Percentiles rank a stretch among this genome's conserved stretches.
Conservation (phyloP, 164 flowering plant genomes). For the Piper betle region DNA sequence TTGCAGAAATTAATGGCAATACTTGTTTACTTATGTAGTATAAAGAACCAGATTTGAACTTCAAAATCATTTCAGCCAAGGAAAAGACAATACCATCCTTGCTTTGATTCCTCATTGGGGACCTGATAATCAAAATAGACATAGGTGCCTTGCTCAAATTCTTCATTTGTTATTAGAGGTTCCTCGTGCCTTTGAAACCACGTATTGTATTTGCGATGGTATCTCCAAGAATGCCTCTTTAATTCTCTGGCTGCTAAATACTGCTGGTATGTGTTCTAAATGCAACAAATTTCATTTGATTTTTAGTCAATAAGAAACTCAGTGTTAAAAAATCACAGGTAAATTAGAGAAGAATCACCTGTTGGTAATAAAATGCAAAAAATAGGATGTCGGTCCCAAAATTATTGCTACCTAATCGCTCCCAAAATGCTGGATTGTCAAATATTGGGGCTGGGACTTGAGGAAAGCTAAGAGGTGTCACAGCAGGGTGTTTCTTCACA, state of each 20-base stretch:
- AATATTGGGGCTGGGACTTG: slow-evolving; percentile 87
- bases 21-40: too few relatives aligned
- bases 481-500: slow-evolving; percentile 68
- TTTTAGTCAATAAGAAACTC: neutral
- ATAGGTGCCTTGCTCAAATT: slow-evolving; percentile 88
- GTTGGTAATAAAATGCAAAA: slow-evolving; percentile 93
- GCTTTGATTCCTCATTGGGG: slow-evolving; percentile 56
- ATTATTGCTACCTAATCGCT: slow-evolving; percentile 47
- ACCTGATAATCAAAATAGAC: slow-evolving; percentile 90
- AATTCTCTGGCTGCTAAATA: slow-evolving; percentile 92
- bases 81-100: slow-evolving; percentile 56
- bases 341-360: slow-evolving; percentile 25
- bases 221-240: slow-evolving; percentile 98
- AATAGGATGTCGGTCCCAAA: slow-evolving; percentile 71
- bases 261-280: slow-evolving; percentile 94
- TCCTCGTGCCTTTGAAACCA: slow-evolving; percentile 99
- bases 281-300: neutral
- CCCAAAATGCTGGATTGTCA: slow-evolving; percentile 92
- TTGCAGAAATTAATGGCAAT: too few relatives aligned
- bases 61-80: neutral
- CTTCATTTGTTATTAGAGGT: slow-evolving; percentile 88
- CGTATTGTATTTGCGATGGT: slow-evolving; percentile 83
- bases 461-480: slow-evolving; percentile 79
- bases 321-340: too few relatives aligned
- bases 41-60: neutral